Evolutionary conservation across 257 asterid genomes (phyloP).

Genomic region (Paulownia fortunei): DNA sequence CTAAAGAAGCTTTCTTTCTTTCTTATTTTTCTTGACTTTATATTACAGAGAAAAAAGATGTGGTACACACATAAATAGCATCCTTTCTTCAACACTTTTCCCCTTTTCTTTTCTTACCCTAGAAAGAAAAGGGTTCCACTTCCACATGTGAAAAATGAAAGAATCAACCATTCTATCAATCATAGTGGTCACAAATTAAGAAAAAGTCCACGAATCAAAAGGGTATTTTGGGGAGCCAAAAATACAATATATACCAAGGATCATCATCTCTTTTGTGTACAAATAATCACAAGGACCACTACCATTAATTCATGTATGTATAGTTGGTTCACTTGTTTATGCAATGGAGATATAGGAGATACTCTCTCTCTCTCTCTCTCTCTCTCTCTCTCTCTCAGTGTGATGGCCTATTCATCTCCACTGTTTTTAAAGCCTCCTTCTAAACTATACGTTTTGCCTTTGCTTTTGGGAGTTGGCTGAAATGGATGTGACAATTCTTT

Average conservation of each 20-base stretch:
- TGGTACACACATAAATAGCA: not conserved
- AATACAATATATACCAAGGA: not conserved
- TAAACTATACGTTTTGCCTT: constrained; percentile 31
- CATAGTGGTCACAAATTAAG: not conserved
- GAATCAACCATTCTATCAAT: constrained; percentile 3
- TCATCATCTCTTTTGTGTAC: not conserved
- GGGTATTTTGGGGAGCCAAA: not conserved
- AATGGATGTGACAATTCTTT: constrained; percentile 27
- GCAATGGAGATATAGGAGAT: constrained; percentile 22
- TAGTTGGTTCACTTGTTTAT: not conserved
- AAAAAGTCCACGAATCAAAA: constrained; percentile 4
- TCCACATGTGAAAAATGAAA: constrained; percentile 22
- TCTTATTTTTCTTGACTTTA: not conserved
- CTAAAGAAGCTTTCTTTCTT: too few relatives aligned
- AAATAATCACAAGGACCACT: not conserved
- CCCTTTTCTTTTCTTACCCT: not conserved
- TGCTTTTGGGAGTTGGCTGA: constrained; percentile 40
- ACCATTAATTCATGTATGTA: not conserved
- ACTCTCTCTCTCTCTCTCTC: too few relatives aligned
- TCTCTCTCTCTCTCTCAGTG: not conserved
- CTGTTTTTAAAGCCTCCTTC: constrained; percentile 24
- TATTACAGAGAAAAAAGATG: not conserved
- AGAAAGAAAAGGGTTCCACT: not conserved
- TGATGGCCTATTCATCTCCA: constrained; percentile 38
- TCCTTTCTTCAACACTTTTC: not conserved